Percentiles rank a stretch among this genome's conserved stretches.
Conservation (phyloP, 2,329 filamentous ascomycete genomes). For the Pestalotiopsis sp. region DNA sequence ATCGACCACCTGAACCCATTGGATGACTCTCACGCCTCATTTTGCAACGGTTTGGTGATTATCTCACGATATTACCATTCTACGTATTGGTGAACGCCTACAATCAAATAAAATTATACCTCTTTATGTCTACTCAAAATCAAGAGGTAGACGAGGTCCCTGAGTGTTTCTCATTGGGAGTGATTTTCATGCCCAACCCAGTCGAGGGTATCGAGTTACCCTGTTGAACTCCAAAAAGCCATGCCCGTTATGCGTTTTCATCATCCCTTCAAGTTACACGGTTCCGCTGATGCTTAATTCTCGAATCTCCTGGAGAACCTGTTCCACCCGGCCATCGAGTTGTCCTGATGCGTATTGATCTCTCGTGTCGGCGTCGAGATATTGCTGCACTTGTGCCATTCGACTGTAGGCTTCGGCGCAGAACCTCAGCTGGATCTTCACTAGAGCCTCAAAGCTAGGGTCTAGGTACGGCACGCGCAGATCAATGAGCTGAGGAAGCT, state of each 20-base stretch:
- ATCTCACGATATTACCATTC: not conserved
- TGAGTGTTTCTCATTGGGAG: not conserved
- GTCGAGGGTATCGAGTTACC: not conserved
- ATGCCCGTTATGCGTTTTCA: not conserved
- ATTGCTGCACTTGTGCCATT: slow-evolving; percentile 99
- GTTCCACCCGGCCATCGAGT: slow-evolving; percentile 87
- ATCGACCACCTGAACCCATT: no score
- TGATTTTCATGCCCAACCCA: not conserved
- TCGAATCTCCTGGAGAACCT: slow-evolving; percentile 94
- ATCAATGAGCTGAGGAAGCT: slow-evolving; percentile 95
- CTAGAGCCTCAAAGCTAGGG: slow-evolving; percentile 93
- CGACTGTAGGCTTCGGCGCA: slow-evolving; percentile 96
- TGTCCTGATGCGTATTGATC: slow-evolving; percentile 96
- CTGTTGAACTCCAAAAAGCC: slow-evolving; percentile 14
- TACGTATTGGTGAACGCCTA: not conserved
- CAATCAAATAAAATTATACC: not conserved
- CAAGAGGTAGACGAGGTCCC: not conserved
- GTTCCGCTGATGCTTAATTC: slow-evolving; percentile 89
- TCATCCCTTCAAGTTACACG: slow-evolving; percentile 42
- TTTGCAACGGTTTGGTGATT: not conserved
- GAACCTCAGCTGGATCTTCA: slow-evolving; percentile 97
- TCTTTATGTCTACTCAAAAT: not conserved
- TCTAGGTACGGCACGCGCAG: slow-evolving; percentile 96
- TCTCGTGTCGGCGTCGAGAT: slow-evolving; percentile 90
- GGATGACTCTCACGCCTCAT: no score